Base-by-base conservation (phyloP, 2,329 filamentous ascomycete genomes). In the Colletotrichum sp. region DNA sequence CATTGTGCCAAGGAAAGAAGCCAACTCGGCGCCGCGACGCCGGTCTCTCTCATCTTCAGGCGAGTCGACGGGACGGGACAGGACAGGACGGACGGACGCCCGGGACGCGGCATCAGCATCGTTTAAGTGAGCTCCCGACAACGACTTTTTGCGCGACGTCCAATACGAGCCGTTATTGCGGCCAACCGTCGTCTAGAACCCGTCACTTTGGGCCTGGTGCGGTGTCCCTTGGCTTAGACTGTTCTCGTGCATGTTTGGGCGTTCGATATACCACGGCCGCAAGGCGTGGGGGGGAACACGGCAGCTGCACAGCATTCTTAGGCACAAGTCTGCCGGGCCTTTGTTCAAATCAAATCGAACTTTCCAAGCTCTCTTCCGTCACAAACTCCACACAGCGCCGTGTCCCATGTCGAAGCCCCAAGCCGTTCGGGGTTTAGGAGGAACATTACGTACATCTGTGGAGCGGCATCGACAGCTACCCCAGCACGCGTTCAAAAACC, bases 301-400 rank as follows among this genome's bases (percentile, higher is more conserved):
- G 52, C 73, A 61, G 48, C 63, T 73, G 48, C 73, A 75, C 69
- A 68, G 69, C 69, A 64, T 56, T 73, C 26, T 64, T 73, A 68
- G 69, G 34, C 26, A 36, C 71, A 28, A 61, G 21, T 26, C 28
- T 58, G n/a, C 26, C 28, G 26, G 28, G 24, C 26, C 32, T 55
- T 61, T 58, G n/a, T 48, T 48, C 43, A 48, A 48, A 48, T 30
- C 61, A 24, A 13, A 34, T 67, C 64, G 64, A 56, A 48, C 32
- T 14, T 56, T 34, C 24, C 21, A 61, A 32, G 30, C 59, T 63
- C 43, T 63, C 30, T 38, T 21, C 32, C 59, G 34, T 32, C 59
- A 43, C 55, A 16, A 32, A n/a, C 72, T 72, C 72, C 72, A 74
- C 61, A 55, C 24, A 32, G 14, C 10, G 36, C 61, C 67, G 36